Conservation (phyloP, 2,329 filamentous ascomycete genomes). For the Xylaria sp. region DNA sequence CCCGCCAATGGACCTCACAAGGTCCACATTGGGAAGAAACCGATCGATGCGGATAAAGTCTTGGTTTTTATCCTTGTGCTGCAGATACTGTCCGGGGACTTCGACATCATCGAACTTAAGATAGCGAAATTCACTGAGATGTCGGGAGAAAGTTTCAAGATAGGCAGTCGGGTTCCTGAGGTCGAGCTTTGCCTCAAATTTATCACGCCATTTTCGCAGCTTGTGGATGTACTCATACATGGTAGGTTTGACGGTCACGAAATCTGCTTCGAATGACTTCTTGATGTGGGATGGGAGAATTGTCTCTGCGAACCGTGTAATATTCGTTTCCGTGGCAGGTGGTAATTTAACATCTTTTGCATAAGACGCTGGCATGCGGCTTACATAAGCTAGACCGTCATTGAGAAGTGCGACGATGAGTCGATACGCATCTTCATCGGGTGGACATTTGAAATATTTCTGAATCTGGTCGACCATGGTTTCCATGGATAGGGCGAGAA, state of each 20-base stretch:
- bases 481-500: conserved; percentile 97
- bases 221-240: conserved; percentile 99
- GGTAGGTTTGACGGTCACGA: conserved; percentile 92
- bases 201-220: conserved; percentile 92
- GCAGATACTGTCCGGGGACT: conserved; percentile 94
- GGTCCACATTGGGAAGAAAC: conserved; percentile 93
- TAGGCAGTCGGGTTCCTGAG: conserved; percentile 78
- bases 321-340: conserved; percentile 90
- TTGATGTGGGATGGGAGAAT: conserved; percentile 95
- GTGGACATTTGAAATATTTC: conserved; percentile 99
- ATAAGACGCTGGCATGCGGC: conserved; percentile 85
- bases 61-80: conserved; percentile 98
- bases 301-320: conserved; percentile 94
- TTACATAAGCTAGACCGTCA: conserved; percentile 92
- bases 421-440: conserved; percentile 96
- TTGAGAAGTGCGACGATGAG: conserved; percentile 98
- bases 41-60: conserved; percentile 98
- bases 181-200: conserved; percentile 97
- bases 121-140: conserved; percentile 96
- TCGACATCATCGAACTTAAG: conserved; percentile 99
- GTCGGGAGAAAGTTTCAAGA: conserved; percentile 87
- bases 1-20: conserved; percentile 88
- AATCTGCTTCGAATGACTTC: conserved; percentile 97
- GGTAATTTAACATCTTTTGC: conserved; percentile 93
- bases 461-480: conserved; percentile 99